These are phyloP conservation scores for Bathelium albidoporum DNA, from an alignment of 495 filamentous ascomycete species.

Conservation along the genomic window DNA sequence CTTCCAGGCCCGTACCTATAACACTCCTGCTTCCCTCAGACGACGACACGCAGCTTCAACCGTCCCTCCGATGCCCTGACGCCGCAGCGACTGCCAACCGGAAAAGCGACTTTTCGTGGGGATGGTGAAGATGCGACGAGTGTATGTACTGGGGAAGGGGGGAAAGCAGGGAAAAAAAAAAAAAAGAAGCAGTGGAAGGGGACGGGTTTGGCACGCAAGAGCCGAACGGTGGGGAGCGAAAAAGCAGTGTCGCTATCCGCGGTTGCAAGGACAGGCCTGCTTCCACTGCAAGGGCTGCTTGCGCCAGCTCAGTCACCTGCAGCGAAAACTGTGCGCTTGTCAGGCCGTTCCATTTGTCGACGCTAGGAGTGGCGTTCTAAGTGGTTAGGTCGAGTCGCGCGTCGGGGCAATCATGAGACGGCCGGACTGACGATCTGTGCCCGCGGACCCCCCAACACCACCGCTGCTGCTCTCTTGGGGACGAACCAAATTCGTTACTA, in stretches of 20 bases:
- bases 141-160: neutral
- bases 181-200: neutral
- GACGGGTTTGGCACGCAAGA: slow-evolving; percentile 1
- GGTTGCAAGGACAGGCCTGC: slow-evolving; percentile 4
- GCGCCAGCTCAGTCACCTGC: slow-evolving; percentile 2
- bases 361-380: neutral
- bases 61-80: slow-evolving; percentile 11
- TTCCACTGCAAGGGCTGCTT: neutral
- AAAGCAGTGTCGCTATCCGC: neutral
- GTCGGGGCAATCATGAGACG: slow-evolving; percentile 1
- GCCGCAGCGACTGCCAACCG: slow-evolving; percentile 12
- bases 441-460: neutral
- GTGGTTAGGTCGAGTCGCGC: neutral
- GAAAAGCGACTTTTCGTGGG: slow-evolving; percentile 5
- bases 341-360: neutral
- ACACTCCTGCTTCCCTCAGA: slow-evolving; percentile 24
- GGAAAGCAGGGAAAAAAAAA: neutral
- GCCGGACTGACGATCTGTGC: neutral
- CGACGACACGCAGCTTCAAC: slow-evolving; percentile 21
- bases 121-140: neutral
- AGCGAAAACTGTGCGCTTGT: slow-evolving; percentile 1
- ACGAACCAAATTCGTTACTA: neutral
- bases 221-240: slow-evolving; percentile 1
- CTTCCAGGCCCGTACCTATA: slow-evolving; percentile 6
- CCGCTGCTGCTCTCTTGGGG: neutral